Evolutionary conservation across 176 grass and related monocot species (phyloP).

Genomic region (Aegilops bicornis): DNA sequence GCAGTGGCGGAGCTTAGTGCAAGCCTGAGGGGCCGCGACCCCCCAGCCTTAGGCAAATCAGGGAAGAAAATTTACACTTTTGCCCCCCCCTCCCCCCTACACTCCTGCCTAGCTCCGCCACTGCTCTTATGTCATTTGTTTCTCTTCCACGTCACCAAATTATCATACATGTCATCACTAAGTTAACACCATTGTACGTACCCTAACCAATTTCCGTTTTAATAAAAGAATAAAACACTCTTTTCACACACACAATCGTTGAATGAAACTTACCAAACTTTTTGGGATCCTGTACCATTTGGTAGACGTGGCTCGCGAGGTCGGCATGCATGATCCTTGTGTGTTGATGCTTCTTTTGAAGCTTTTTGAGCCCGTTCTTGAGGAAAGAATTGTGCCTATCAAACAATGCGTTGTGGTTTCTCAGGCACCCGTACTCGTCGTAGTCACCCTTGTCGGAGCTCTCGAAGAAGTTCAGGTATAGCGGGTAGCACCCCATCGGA

Average conservation of each 20-base stretch:
- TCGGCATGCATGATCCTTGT: background rate
- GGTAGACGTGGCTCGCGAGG: background rate
- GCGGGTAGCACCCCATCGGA: background rate
- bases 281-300: background rate
- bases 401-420: background rate
- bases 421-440: background rate
- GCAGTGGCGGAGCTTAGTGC: no score
- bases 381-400: background rate
- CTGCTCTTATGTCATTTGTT: no score
- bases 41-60: no score
- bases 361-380: background rate
- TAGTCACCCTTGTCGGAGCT: background rate
- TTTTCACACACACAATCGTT: background rate
- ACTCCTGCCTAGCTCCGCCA: no score
- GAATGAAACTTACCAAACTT: background rate
- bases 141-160: no score
- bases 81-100: no score
- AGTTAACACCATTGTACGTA: no score
- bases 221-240: background rate
- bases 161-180: no score
- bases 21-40: no score
- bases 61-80: no score
- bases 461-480: background rate
- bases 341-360: background rate
- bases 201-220: background rate